Base-by-base conservation (phyloP, 2,329 filamentous ascomycete genomes). In the Hymenoscyphus linearis region DNA sequence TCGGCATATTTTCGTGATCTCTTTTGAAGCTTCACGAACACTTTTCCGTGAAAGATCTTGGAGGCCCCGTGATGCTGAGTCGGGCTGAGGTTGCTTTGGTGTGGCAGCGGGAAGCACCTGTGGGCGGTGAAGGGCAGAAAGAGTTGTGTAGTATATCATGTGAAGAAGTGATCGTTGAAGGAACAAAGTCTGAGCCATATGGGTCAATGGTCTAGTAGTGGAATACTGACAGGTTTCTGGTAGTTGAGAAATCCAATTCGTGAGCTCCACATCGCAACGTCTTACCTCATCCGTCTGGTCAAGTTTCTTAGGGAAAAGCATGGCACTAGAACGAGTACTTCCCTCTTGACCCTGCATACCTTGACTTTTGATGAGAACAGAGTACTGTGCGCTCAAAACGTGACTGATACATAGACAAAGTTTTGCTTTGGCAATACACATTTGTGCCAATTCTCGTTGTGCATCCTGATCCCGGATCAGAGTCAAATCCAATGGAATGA, bases 341-440 rank as follows among this genome's bases (percentile, higher is more conserved):
- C 84, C 86, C 57, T 89, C 90, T 50, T 90, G 89, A 64, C 84
- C 84, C 66, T 91, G 90, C 63, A 87, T 90, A 62, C 89, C 85
- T 70, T 91, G 90, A 68, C 93, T 89, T 68, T 91, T 88, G 71
- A 93, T 91, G 47, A 96, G 79, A 3, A 97, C 91, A 27, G 92
- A 96, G 74, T 97, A 97, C 72, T 97, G 93, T 36, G 92, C 89
- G 50, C 89, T 89, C 54, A 98, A 82, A 73, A 98, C 93, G 71
- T 91, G 87, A 73, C 90, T 93, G 74, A 97, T 91, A 74, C 90
- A 91, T 18, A 96, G 81, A 74, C 91, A 96, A 7, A 97, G 83
- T 74, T 93, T 91, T 3, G 92, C 90, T 75, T 96, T 96, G 67
- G 93, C 86, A 64, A 97, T 91, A 74, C 93, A 97, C 87, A 97